Conservation (phyloP, 2,329 filamentous ascomycete species). For the Pezicula carpinea region DNA sequence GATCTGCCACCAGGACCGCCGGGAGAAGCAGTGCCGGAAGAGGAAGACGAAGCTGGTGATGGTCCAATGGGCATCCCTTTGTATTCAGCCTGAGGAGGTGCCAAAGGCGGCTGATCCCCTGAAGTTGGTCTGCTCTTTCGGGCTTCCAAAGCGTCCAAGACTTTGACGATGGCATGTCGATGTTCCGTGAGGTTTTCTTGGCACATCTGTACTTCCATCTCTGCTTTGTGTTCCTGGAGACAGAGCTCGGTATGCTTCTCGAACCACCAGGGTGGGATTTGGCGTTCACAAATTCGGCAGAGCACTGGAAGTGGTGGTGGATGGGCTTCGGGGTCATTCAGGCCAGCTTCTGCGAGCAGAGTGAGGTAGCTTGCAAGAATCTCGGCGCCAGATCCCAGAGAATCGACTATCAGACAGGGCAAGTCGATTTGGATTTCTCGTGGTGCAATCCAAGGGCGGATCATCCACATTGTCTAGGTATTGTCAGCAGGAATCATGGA, state of each 20-base stretch:
- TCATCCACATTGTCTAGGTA: constrained; percentile 96
- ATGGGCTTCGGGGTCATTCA: constrained; percentile 69
- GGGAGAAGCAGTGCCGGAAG: constrained; percentile 67
- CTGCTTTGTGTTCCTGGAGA: constrained; percentile 89
- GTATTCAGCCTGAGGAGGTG: constrained; percentile 67
- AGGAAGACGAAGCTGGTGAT: constrained; percentile 59
- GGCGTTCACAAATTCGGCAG: constrained; percentile 94
- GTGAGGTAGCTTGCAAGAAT: constrained; percentile 93
- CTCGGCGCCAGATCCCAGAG: constrained; percentile 89
- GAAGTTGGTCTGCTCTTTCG: constrained; percentile 61
- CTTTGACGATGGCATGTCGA: constrained; percentile 88
- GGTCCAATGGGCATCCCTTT: constrained; percentile 83
- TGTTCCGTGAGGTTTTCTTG: constrained; percentile 92
- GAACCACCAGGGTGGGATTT: constrained; percentile 99
- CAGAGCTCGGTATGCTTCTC: constrained; percentile 98
- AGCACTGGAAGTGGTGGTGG: constrained; percentile 80
- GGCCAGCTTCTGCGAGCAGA: constrained; percentile 75
- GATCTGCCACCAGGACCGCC: constrained; percentile 68
- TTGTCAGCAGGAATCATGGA: constrained; percentile 23
- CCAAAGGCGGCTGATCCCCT: constrained; percentile 40
- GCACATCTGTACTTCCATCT: constrained; percentile 96
- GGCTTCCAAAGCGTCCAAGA: constrained; percentile 86
- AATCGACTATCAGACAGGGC: constrained; percentile 82
- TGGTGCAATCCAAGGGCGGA: constrained; percentile 82
- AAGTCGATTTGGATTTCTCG: constrained; percentile 95